These are phyloP conservation scores for Metschnikowia bowlesiae DNA, from an alignment of 805 yeast genomes.

Conservation along the genomic window DNA sequence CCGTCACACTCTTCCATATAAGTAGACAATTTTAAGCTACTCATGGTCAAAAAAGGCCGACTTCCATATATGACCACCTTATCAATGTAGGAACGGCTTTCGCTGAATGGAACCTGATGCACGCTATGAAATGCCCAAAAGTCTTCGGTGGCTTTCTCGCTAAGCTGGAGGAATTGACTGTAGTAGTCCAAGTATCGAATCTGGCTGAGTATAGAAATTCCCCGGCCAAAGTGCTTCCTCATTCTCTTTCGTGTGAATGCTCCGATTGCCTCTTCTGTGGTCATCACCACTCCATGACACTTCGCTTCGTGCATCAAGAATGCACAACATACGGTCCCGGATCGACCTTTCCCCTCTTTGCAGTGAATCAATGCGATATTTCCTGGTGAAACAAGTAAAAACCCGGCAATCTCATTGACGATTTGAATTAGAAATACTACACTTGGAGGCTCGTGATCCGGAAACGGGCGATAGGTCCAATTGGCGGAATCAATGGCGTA, in stretches of 20 bases:
- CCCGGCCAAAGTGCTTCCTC: slow-evolving; percentile 51
- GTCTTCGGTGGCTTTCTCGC: slow-evolving; percentile 1
- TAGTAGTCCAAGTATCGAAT: slow-evolving; percentile 61
- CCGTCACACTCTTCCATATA: slow-evolving; percentile 9
- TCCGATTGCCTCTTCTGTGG: slow-evolving; percentile 44
- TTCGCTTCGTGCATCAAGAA: slow-evolving; percentile 50
- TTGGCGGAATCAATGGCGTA: slow-evolving; percentile 14
- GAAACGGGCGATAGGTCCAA: slow-evolving; percentile 46
- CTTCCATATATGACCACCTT: slow-evolving; percentile 11
- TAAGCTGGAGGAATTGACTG: neutral
- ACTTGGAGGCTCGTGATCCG: slow-evolving; percentile 78
- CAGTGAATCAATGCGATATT: slow-evolving; percentile 77
- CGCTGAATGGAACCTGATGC: slow-evolving; percentile 4
- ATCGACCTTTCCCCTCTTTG: slow-evolving; percentile 87
- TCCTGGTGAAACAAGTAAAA: slow-evolving; percentile 26
- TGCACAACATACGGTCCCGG: slow-evolving; percentile 73
- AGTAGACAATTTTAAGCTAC: slow-evolving; percentile 10
- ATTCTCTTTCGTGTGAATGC: slow-evolving; percentile 57
- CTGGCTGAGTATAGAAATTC: slow-evolving; percentile 73
- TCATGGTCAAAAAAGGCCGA: slow-evolving; percentile 7
- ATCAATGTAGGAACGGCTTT: slow-evolving; percentile 7
- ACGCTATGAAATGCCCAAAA: slow-evolving; percentile 7
- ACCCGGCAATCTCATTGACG: slow-evolving; percentile 43
- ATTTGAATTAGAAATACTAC: slow-evolving; percentile 45
- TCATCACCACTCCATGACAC: slow-evolving; percentile 6